Evolutionary conservation across 2,329 filamentous ascomycete genomes (phyloP).

Genomic region (Ceratocystis colombiana): DNA sequence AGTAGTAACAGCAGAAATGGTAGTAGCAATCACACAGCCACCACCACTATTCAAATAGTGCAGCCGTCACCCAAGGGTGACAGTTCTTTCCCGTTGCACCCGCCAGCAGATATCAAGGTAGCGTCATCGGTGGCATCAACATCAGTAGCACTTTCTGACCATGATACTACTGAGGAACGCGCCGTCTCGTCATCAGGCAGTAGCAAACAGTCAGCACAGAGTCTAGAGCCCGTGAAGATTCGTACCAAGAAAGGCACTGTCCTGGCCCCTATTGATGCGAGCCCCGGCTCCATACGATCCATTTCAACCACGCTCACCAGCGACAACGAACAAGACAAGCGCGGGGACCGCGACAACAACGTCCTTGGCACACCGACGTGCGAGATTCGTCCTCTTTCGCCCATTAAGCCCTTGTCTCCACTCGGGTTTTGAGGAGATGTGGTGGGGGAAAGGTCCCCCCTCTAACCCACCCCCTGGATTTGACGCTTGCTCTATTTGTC

Average conservation of each 20-base stretch:
- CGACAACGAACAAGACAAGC: conserved; percentile 35
- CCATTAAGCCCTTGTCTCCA: conserved; percentile 56
- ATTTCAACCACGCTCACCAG: conserved; percentile 39
- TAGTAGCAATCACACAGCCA: conserved; percentile 17
- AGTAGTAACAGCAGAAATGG: neutral
- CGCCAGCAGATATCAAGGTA: conserved; percentile 16
- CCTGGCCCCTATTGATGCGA: conserved; percentile 24
- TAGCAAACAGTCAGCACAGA: conserved; percentile 40
- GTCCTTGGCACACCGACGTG: conserved; percentile 28
- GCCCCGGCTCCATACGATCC: conserved; percentile 24
- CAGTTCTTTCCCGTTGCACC: conserved; percentile 19
- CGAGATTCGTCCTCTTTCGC: conserved; percentile 50
- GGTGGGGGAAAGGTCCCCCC: neutral
- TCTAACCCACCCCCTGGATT: neutral
- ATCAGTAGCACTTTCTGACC: conserved; percentile 16
- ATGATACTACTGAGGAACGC: conserved; percentile 22
- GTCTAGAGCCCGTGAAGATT: conserved; percentile 29
- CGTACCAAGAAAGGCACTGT: conserved; percentile 27
- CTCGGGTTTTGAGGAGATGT: conserved; percentile 44
- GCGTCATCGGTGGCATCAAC: conserved; percentile 12
- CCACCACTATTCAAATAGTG: conserved; percentile 17
- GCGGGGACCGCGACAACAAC: neutral
- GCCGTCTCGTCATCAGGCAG: conserved; percentile 53
- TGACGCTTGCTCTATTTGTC: neutral
- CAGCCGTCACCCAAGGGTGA: conserved; percentile 22